Evolutionary conservation across 345 rosid genomes (phyloP), one percentile per base, ranked within the genome.

Genomic region (Citrus mangshanensis): DNA sequence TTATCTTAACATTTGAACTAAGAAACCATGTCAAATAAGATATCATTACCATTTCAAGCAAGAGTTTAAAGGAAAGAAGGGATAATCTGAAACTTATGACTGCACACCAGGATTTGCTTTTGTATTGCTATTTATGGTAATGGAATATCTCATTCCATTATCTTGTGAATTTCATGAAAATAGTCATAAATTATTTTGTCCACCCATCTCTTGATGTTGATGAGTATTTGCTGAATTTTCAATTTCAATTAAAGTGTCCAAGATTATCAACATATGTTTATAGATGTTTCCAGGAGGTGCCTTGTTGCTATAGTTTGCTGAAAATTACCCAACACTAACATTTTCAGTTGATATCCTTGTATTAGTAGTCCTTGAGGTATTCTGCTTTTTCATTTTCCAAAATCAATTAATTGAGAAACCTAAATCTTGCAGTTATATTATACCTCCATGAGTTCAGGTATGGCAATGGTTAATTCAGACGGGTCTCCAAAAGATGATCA

Each of bases 371-470:
- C 76, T 80, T 61, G 46, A 67, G 32, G 18, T 76, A 59, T 77
- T 81, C 13, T 62, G 65, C 56, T 35, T 68, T 49, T 40, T 76
- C 7, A 27, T 65, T 58, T 74, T 42, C 65, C 68, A 37, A 35
- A 27, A 40, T 49, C 66, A 69, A 63, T 30, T 77, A 61, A 82
- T 73, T 34, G 77, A 69, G 68, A 60, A 64, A 60, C 68, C 58
- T 85, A 37, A 70, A 73, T 61, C 65, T 78, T 89, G 88, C 94
- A 96, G 97, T 87, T 96, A 69, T 92, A 82, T 81, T 72, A 77
- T 68, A 83, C 82, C 83, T 83, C 92, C 18, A 22, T 81, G 81
- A 86, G 81, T 85, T 92, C 91, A 73, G 89, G 79, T 83, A 40
- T 71, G 42, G 82, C 74, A 67, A 82, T 71, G 69, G 73, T 76